phyloP scores from a whole-genome alignment of 495 filamentous ascomycete species.

The Podospora conica region DNA sequence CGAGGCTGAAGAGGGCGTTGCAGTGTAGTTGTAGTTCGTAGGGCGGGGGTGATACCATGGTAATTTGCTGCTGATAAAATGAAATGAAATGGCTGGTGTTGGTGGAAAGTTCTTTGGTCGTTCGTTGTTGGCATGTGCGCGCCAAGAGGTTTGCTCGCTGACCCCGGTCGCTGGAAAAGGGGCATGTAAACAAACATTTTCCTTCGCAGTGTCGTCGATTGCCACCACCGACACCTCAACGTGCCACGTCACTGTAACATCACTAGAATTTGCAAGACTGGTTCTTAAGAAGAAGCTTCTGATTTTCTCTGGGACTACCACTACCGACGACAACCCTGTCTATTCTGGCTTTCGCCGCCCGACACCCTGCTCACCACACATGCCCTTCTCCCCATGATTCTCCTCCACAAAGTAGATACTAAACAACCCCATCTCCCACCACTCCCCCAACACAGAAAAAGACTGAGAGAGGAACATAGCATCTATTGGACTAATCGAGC shows the following conservation, averaged over 20 bases:
- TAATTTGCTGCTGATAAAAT: not conserved
- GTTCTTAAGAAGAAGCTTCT: not conserved
- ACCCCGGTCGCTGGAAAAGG: not conserved
- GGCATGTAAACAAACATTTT: not conserved
- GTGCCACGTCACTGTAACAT: not conserved
- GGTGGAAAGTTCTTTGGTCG: too few species aligned
- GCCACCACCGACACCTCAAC: too few species aligned
- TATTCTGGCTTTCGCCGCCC: too few species aligned
- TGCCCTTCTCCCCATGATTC: not conserved
- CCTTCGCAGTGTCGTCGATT: too few species aligned
- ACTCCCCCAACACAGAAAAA: not conserved
- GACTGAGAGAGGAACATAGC: constrained; percentile 7
- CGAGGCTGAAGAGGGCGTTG: constrained; percentile 65
- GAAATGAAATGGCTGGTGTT: too few species aligned
- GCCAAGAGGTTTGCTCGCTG: not conserved
- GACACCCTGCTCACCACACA: too few species aligned
- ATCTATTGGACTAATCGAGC: constrained; percentile 23
- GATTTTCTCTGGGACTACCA: too few species aligned
- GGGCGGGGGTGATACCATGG: not conserved
- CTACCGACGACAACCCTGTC: too few species aligned
- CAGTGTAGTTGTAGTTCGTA: constrained; percentile 81
- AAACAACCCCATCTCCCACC: not conserved
- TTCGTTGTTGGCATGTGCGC: not conserved
- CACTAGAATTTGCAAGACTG: not conserved
- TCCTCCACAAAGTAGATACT: not conserved